A percentile compares a stretch with the other conserved stretches of the same genome.
Evolutionary conservation across 371 early-diverging fungal genomes (phyloP).

Genomic region (Umbelopsis sp.): DNA sequence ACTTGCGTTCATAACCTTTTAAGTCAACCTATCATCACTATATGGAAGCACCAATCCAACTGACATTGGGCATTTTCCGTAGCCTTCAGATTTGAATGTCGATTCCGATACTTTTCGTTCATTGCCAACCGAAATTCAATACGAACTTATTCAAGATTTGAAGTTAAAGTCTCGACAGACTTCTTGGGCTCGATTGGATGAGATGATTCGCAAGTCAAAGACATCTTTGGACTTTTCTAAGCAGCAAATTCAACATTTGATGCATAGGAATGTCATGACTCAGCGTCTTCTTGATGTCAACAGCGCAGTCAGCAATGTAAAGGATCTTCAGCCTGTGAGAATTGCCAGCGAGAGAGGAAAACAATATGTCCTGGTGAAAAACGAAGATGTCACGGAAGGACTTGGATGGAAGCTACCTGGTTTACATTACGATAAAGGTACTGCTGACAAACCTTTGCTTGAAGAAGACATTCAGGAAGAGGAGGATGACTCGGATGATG

Average conservation of each 20-base stretch:
- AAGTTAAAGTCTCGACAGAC: conserved; percentile 83
- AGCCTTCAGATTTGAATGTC: conserved; percentile 63
- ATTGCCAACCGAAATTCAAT: conserved; percentile 86
- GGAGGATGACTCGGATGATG: conserved; percentile 22
- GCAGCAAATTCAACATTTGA: conserved; percentile 85
- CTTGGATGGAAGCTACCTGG: conserved; percentile 72
- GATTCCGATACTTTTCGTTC: conserved; percentile 78
- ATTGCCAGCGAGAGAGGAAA: conserved; percentile 83
- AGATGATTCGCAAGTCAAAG: conserved; percentile 68
- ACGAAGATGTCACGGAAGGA: conserved; percentile 68
- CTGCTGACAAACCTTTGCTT: conserved; percentile 27
- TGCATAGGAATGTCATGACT: conserved; percentile 86
- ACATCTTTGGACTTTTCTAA: conserved; percentile 88
- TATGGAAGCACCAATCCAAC: not conserved
- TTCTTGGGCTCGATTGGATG: conserved; percentile 73
- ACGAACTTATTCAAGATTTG: conserved; percentile 89
- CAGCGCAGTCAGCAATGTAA: conserved; percentile 45
- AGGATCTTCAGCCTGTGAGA: conserved; percentile 50
- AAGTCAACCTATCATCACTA: not conserved
- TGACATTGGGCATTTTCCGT: not conserved
- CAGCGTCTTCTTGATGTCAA: conserved; percentile 75
- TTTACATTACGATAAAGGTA: not conserved
- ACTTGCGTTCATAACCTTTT: not conserved
- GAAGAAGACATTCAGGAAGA: conserved; percentile 34
- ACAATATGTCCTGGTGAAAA: conserved; percentile 83